Conservation (phyloP, 192 early-diverging fungal species). For the Coemansia sp. region DNA sequence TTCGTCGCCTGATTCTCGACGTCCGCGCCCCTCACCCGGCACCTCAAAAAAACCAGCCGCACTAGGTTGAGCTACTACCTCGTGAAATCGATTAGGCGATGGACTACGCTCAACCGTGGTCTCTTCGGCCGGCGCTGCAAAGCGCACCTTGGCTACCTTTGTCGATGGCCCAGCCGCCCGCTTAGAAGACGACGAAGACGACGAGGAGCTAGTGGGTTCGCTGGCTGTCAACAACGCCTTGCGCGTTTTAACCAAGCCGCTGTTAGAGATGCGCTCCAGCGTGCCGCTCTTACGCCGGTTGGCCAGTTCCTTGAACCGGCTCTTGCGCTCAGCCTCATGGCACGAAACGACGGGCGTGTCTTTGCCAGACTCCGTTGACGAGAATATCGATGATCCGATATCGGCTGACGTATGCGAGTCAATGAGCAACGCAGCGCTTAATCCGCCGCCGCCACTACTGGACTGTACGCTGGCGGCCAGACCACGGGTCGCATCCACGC, state of each 20-base stretch:
- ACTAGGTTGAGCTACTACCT: conserved; percentile 5
- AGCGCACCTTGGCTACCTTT: conserved; percentile 21
- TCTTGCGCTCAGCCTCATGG: conserved; percentile 34
- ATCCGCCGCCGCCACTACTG: not conserved
- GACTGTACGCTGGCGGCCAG: conserved; percentile 36
- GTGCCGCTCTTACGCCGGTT: conserved; percentile 56
- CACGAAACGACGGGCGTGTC: conserved; percentile 10
- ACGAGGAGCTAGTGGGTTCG: conserved; percentile 12
- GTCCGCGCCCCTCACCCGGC: conserved; percentile 45
- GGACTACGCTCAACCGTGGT: not conserved
- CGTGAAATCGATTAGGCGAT: conserved; percentile 1
- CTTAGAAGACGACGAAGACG: conserved; percentile 8
- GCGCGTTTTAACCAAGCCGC: conserved; percentile 48
- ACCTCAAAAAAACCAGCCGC: conserved; percentile 46
- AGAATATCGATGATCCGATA: conserved; percentile 52
- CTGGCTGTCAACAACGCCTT: conserved; percentile 40
- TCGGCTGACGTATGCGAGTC: conserved; percentile 33
- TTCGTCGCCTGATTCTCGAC: conserved; percentile 25
- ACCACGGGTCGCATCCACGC: conserved; percentile 24
- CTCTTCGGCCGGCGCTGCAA: conserved; percentile 9
- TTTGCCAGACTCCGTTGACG: conserved; percentile 30
- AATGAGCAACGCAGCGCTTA: conserved; percentile 14
- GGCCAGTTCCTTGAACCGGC: conserved; percentile 39
- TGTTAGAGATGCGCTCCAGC: conserved; percentile 48
- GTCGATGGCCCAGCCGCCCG: not conserved